These are phyloP conservation scores for Eucalyptus decipiens DNA, from an alignment of 345 rosid species.

Conservation along the genomic window DNA sequence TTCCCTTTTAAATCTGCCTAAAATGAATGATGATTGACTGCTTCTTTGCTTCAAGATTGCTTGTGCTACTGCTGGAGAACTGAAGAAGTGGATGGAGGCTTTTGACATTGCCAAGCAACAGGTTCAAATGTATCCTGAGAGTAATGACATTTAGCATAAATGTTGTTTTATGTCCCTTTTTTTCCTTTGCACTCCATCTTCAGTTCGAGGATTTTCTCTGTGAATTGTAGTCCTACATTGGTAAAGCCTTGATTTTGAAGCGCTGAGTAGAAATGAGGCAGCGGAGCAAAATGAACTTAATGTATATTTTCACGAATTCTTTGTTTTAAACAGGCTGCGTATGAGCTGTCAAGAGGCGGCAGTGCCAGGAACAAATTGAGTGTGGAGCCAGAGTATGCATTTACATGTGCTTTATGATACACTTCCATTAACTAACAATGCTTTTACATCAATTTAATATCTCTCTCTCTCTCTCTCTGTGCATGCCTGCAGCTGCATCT, in stretches of 20 bases:
- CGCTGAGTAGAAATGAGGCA: background rate
- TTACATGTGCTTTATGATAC: background rate
- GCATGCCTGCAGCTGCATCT: background rate
- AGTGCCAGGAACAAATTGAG: conserved; percentile 70
- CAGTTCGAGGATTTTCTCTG: background rate
- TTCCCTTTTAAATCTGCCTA: background rate
- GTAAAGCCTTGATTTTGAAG: background rate
- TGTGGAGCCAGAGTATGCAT: conserved; percentile 73
- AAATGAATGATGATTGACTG: background rate
- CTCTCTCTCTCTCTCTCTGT: background rate
- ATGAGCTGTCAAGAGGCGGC: conserved; percentile 52
- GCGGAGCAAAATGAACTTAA: background rate
- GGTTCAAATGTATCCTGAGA: conserved; percentile 23
- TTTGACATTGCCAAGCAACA: conserved; percentile 95
- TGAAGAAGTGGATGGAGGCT: conserved; percentile 85
- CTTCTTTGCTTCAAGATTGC: conserved; percentile 59
- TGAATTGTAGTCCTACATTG: background rate
- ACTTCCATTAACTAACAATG: background rate
- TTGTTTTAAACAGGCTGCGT: conserved; percentile 46
- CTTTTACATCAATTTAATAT: background rate
- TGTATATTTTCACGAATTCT: background rate
- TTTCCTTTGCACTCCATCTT: background rate
- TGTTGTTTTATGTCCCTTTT: background rate
- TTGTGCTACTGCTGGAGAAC: conserved; percentile 87
- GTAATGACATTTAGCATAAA: background rate